Evolutionary conservation across 2,329 filamentous ascomycete species (phyloP), one percentile per base, ranked within the genome.

Genomic region (Periconia sp.): DNA sequence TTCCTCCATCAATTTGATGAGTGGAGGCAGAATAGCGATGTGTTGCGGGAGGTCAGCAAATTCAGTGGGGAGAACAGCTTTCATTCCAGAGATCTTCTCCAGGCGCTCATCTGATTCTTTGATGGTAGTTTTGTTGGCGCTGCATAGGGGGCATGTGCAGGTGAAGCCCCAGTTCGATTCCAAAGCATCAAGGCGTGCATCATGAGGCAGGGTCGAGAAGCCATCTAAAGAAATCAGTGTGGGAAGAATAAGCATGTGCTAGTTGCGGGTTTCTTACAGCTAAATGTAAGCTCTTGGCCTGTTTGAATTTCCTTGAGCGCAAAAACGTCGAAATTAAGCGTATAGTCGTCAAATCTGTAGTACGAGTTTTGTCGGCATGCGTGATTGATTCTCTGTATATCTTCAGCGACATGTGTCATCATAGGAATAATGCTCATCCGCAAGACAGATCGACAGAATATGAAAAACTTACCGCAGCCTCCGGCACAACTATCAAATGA

Each of bases 351-450:
- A 51, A 69, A 67, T 26, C 64, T 61, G 43, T 65, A 68, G 37
- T 57, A 53, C 1, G 65, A 54, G 22, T 67, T 69, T 12, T 61
- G 61, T 13, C 65, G 58, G 39, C 65, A 69, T 24, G 61, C 65
- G 32, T 68, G 65, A 35, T 69, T 69, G 43, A 68, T 63, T 11
- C 65, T 55, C 64, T 66, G 21, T 4, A 11, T 16, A 19, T 17
- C 4, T 30, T 4, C 9, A 8, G 8, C 9, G 7, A 30, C 13
- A 13, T 15, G 28, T 30, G 13, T 30, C 15, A 15, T 6, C 28
- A 30, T 6, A 16, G 21, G 15, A 28, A 15, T n/a, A 4, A 9
- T 19, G 12, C 15, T 13, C 11, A 4, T 38, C 5, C 24, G 8
- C 16, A 28, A 18, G n/a, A 26, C 8, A 16, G 10, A 11, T 15